Conservation (phyloP, 371 early-diverging fungal species). For the Lichtheimia hyalospora region DNA sequence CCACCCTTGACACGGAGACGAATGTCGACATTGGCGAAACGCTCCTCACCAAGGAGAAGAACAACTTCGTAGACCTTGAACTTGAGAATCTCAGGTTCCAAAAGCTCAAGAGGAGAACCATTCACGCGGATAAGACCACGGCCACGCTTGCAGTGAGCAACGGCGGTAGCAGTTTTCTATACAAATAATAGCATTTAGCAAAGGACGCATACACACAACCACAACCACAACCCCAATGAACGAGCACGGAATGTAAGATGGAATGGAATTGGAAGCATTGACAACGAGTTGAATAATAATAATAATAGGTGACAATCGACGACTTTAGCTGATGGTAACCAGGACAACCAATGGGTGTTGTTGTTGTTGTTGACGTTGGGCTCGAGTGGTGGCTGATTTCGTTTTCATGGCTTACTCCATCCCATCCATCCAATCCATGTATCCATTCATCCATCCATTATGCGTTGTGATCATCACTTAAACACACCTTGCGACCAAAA, state of each 20-base stretch:
- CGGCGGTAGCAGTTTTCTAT: constrained; percentile 98
- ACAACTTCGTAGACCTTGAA: constrained; percentile 98
- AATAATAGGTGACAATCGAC: too few relatives aligned
- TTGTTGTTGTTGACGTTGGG: not conserved
- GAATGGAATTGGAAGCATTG: not conserved
- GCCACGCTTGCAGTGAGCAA: constrained; percentile 95
- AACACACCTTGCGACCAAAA: constrained; percentile 40
- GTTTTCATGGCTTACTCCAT: too few relatives aligned
- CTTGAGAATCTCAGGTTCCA: constrained; percentile 92
- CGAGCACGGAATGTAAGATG: not conserved
- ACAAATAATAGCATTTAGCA: not conserved
- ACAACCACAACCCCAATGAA: not conserved
- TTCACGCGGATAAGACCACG: constrained; percentile 95
- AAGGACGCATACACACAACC: too few relatives aligned
- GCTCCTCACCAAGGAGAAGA: constrained; percentile 90
- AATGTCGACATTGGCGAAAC: constrained; percentile 94
- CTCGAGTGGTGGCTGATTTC: too few relatives aligned
- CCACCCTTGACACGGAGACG: constrained; percentile 95
- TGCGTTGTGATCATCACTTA: not conserved
- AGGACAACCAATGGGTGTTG: too few relatives aligned
- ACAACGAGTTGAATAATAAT: too few relatives aligned
- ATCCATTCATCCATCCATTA: constrained; percentile 1
- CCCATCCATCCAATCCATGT: not conserved
- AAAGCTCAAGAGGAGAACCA: constrained; percentile 92
- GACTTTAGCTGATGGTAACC: not conserved